Evolutionary conservation across 805 yeast species (phyloP).

Genomic region (Scheffersomyces lignosus): DNA sequence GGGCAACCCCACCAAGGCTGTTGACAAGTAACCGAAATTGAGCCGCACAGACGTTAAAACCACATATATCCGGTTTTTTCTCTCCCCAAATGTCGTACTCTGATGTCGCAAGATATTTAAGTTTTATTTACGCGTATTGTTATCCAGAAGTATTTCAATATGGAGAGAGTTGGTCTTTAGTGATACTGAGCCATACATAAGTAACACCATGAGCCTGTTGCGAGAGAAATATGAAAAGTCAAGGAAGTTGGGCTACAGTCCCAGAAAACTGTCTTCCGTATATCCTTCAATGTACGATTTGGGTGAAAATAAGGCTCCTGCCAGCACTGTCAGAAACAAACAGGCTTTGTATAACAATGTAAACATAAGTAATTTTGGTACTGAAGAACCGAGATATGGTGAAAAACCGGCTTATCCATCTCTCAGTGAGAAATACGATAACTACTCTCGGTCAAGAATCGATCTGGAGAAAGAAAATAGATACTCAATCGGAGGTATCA

Average conservation of each 20-base stretch:
- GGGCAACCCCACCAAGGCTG: too few species aligned
- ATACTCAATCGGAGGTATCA: neutral
- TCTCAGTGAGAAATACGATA: neutral
- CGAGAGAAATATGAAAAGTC: slow-evolving; percentile 4
- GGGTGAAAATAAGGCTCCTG: neutral
- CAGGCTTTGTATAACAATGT: neutral
- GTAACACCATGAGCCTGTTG: slow-evolving; percentile 3
- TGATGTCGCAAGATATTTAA: too few species aligned
- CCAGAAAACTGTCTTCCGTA: neutral
- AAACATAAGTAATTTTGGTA: neutral
- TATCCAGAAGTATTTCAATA: too few species aligned
- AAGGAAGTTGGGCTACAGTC: neutral
- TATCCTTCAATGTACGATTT: neutral
- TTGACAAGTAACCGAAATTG: too few species aligned
- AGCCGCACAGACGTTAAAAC: too few species aligned
- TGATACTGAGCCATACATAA: too few species aligned
- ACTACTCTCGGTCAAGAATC: neutral
- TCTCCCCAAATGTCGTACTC: too few species aligned
- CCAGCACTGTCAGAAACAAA: neutral
- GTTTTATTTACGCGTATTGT: too few species aligned
- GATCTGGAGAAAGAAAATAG: neutral
- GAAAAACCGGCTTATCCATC: neutral
- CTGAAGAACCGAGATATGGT: slow-evolving; percentile 1
- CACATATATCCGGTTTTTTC: too few species aligned
- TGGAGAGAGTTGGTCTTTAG: too few species aligned